Evolutionary conservation across 257 asterid genomes (phyloP), one percentile per base, ranked within the genome.

Genomic region (Lantana camara): DNA sequence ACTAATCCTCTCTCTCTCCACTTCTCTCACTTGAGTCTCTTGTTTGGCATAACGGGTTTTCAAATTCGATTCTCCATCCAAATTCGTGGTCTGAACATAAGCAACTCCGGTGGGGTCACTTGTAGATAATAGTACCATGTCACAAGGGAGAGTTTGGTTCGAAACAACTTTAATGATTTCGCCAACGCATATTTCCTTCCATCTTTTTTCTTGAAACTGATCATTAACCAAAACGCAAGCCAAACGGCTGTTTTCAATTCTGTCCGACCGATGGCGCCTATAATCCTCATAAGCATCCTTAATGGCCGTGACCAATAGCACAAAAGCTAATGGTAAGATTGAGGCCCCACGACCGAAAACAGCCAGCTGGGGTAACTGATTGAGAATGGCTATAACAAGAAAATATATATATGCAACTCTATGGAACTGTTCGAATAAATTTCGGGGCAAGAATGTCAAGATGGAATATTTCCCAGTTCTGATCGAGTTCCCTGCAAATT

Each of bases 11-110:
- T 72, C 88, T 60, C 45, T 63, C 70, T 78, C 87, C 0, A 64
- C 71, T 49, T 63, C 75, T 61, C 77, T 85, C 80, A 67, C 60
- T 45, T 85, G 90, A 0, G 94, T 88, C 69, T 88, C 96, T 74
- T 88, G 96, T 80, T 83, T 88, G 1, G 96, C 96, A 61, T 88
- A 88, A 24, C 94, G 85, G 9, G 94, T 83, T 83, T 88, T 88
- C 61, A 88, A 62, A 83, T 88, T 88, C 9, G 96, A 85, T 47
- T 88, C 96, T 6, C 96, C 96, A 19, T 88, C 96, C 80, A 88
- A 77, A 81, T 88, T 88, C 38, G 84, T 75, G 2, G 96, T 88
- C 64, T 85, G 89, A 20, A 88, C 75, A 50, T 88, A 88, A 45
- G 94, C 96, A 24, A 88, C 93, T 14, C 96, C 96, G 11, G 93